Evolutionary conservation across 345 rosid genomes (phyloP).

Genomic region (Eucalyptus melliodora): DNA sequence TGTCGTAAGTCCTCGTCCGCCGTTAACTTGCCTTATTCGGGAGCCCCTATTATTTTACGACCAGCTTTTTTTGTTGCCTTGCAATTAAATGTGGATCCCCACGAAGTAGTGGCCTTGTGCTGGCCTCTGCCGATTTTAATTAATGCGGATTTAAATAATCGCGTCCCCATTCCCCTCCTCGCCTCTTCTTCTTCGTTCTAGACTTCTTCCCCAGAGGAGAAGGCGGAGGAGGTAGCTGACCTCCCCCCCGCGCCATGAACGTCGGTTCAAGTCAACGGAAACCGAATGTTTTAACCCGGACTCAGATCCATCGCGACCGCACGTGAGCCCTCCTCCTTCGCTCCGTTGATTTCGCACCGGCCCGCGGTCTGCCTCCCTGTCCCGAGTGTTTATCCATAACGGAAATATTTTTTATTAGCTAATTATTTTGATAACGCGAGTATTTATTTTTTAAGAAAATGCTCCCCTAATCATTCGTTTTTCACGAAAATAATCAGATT

Average conservation of each 20-base stretch:
- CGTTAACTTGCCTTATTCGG: neutral
- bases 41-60: neutral
- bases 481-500: no score
- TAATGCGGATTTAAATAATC: neutral
- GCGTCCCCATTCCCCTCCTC: neutral
- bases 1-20: neutral
- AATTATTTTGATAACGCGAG: no score
- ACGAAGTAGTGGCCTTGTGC: neutral
- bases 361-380: no score
- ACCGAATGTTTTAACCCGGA: no score
- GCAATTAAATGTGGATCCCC: neutral
- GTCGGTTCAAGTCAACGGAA: neutral
- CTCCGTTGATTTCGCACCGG: neutral
- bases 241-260: neutral
- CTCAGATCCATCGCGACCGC: neutral
- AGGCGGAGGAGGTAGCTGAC: neutral
- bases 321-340: neutral
- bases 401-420: no score
- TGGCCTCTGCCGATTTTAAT: neutral
- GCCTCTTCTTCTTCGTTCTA: no score
- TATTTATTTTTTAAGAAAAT: no score
- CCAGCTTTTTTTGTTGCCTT: neutral
- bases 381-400: no score
- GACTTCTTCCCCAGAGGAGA: neutral
- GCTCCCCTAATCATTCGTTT: no score